Conservation (phyloP, 2,329 filamentous ascomycete species). For the Sordariomycetes sp. region DNA sequence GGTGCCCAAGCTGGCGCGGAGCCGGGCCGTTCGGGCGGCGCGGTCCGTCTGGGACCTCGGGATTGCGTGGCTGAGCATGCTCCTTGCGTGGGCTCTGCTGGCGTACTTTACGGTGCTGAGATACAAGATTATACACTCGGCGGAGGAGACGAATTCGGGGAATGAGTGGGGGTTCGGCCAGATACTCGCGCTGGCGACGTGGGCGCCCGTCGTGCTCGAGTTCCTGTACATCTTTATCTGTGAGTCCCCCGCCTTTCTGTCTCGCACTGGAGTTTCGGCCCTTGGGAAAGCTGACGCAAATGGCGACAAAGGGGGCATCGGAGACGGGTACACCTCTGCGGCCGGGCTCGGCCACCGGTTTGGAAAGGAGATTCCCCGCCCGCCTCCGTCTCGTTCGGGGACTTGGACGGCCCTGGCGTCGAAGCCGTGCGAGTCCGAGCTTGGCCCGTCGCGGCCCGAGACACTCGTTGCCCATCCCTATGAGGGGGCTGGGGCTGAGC, state of each 20-base stretch:
- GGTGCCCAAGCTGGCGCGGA: background rate
- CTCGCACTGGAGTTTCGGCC: background rate
- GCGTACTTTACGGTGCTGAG: background rate
- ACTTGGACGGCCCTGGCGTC: no score
- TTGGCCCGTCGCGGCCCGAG: no score
- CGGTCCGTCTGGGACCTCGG: background rate
- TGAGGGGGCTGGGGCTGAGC: no score
- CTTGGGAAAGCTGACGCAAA: background rate
- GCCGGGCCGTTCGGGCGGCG: background rate
- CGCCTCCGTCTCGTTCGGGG: no score
- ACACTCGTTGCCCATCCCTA: no score
- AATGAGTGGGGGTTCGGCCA: background rate
- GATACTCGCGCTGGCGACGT: background rate
- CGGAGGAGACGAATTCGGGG: background rate
- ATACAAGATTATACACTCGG: background rate
- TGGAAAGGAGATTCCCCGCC: no score
- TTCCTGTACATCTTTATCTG: background rate
- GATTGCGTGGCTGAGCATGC: background rate
- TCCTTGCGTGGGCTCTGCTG: background rate
- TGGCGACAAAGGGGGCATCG: background rate
- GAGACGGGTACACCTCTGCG: background rate
- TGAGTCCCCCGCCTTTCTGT: background rate
- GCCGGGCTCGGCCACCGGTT: no score
- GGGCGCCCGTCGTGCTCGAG: background rate
- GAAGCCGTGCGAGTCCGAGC: no score